These are phyloP conservation scores for Lactifluus subvellereus DNA, from an alignment of 768 basidiomycete species.

Conservation along the genomic window DNA sequence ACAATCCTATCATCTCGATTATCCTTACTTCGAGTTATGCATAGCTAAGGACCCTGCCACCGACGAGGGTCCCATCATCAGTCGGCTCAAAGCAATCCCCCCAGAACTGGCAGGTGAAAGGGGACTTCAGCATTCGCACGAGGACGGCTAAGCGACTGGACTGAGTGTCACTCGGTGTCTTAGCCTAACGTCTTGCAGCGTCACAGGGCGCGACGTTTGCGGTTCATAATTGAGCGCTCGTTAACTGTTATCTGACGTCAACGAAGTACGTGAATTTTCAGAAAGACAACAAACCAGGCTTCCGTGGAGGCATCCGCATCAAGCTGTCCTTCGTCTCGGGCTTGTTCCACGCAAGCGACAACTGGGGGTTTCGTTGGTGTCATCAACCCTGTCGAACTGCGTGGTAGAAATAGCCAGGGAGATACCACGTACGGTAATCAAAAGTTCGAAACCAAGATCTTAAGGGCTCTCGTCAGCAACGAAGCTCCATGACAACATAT, in stretches of 20 bases:
- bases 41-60: constrained; percentile 56
- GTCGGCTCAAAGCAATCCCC: constrained; percentile 46
- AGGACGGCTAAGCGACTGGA: constrained; percentile 39
- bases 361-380: constrained; percentile 30
- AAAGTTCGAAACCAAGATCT: constrained; percentile 71
- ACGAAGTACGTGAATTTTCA: background rate
- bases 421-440: constrained; percentile 48
- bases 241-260: constrained; percentile 39
- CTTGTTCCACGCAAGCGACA: constrained; percentile 69
- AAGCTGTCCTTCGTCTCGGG: constrained; percentile 59
- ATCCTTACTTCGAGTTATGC: constrained; percentile 61
- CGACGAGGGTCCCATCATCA: constrained; percentile 57
- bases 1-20: constrained; percentile 54
- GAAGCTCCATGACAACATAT: background rate
- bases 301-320: constrained; percentile 62
- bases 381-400: background rate
- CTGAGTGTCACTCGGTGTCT: constrained; percentile 47
- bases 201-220: constrained; percentile 52
- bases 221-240: constrained; percentile 44
- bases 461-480: background rate
- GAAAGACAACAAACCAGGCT: constrained; percentile 43
- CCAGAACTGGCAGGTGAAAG: constrained; percentile 57
- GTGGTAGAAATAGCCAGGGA: background rate
- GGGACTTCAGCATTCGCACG: constrained; percentile 38
- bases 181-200: constrained; percentile 49